Base-by-base conservation (phyloP, 306 rosid genomes). In the Carpinus viminea region DNA sequence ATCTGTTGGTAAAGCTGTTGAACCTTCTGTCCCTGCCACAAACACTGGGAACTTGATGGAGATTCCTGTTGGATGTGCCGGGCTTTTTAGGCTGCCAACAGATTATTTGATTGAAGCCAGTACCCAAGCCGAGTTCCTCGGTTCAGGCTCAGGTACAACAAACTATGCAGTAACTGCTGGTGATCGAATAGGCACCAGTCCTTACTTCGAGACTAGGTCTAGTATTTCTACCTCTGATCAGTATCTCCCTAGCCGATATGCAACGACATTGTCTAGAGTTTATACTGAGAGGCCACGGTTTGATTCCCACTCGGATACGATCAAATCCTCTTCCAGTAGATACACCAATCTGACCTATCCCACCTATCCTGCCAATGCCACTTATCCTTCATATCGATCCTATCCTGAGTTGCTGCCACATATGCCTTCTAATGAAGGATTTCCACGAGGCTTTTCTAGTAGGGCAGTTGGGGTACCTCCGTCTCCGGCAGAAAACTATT, bases 1-100 rank as follows among this genome's bases (percentile, higher is more conserved):
- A 4, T 70, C 80, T 52, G 38, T 65, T 57, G 74, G 52, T 50
- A 85, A 84, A 81, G 76, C 85, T 69, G 80, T 82, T 75, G 81
- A 56, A 65, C 75, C 89, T n/a, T 50, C 87, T 9, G 46, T 71
- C 59, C 79, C 86, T 78, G 68, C 72, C 7, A 24, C 74, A 70
- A 85, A 72, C 81, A 57, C 59, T n/a, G 87, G 82, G 82, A 90
- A 85, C 73, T 82, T 83, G 65, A 62, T 89, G 59, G 89, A 87
- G 70, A 83, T 85, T 70, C 93, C 91, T 2, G 59, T 80, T 72
- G 93, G 93, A 54, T 84, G 79, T 85, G 83, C 93, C 20, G 97
- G 98, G 43, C 91, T 95, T 78, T 92, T 92, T 82, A 86, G 98
- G 80, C 86, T 92, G 74, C 98, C 97, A 50, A 92, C 91, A 47